A percentile compares a stretch with the other conserved stretches of the same genome.
Evolutionary conservation across 768 basidiomycete species (phyloP).

Genomic region (Lactifluus piperatus): DNA sequence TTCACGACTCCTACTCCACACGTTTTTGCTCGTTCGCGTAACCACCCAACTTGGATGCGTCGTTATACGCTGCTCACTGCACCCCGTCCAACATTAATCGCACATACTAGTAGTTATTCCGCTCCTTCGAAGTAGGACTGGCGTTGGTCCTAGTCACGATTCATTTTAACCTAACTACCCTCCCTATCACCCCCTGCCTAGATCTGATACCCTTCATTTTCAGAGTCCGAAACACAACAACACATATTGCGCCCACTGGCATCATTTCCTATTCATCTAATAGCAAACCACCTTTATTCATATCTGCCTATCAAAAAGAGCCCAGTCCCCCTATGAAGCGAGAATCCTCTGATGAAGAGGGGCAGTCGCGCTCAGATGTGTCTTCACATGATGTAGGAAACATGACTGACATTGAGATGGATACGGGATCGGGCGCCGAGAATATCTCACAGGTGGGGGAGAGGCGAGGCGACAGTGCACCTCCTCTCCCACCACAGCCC

Average conservation of each 20-base stretch:
- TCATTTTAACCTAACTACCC: slow-evolving; percentile 8
- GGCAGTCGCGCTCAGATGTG: slow-evolving; percentile 13
- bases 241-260: background rate
- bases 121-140: slow-evolving; percentile 13
- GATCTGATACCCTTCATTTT: background rate
- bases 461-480: slow-evolving; percentile 22
- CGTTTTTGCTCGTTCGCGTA: background rate
- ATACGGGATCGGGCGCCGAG: slow-evolving; percentile 33
- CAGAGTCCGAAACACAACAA: background rate
- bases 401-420: slow-evolving; percentile 56
- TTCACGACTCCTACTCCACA: slow-evolving; percentile 1
- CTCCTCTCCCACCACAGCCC: slow-evolving; percentile 32
- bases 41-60: slow-evolving; percentile 15
- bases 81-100: slow-evolving; percentile 11
- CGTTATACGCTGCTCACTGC: background rate
- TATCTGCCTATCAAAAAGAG: background rate
- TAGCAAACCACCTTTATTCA: background rate
- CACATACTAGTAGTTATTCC: slow-evolving; percentile 15
- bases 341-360: slow-evolving; percentile 13
- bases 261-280: background rate
- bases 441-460: slow-evolving; percentile 18
- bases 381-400: slow-evolving; percentile 27
- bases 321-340: slow-evolving; percentile 1
- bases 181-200: background rate
- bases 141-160: slow-evolving; percentile 14